Base-by-base conservation (phyloP, 768 basidiomycete genomes). In the Tulasnella sp. region DNA sequence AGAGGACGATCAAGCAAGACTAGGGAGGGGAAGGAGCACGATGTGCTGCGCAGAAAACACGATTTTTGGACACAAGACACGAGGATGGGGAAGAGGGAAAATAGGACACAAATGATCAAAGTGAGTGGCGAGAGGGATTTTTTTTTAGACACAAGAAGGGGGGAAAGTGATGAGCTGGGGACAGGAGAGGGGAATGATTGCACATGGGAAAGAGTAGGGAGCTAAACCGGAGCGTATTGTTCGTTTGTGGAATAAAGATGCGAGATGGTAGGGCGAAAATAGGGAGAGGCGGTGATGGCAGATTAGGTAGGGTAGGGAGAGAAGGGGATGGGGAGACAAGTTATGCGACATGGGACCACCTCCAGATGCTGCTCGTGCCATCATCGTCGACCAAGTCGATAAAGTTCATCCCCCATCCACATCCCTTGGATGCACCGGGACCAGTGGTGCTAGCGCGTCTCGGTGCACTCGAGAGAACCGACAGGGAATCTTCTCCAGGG, bases 311-410 rank as follows among this genome's bases (percentile, higher is more conserved):
- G 25, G 34, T n/a, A 29, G 31, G 40, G 42, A 36, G 72, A n/a
- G 49, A 22, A 72, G 17, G 34, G 40, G 12, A 49, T 40, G 19
- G 1, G 72, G 9, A 22, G 36, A 15, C 12, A 25, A 34, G 12
- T 36, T 49, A 73, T 73, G 40, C 40, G 72, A 54, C 52, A 54
- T 73, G 72, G 45, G 52, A 49, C 42, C 52, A 73, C 42, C 52
- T 40, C 42, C 52, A 54, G 72, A 73, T 29, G 29, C 58, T 64
- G 36, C 37, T 38, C 2, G 67, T 25, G 1, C 22, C 36, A 73
- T 76, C 75, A 54, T 76, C 75, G 34, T 67, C 68, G n/a, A 58
- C 25, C 54, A 76, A 64, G 42, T 76, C 75, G 37, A 76, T 76
- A 36, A 76, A 76, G 45, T 67, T 76, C 38, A 70, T 76, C 37